Base-by-base conservation (phyloP, 2,329 filamentous ascomycete genomes). In the Rachicladosporium sp. region DNA sequence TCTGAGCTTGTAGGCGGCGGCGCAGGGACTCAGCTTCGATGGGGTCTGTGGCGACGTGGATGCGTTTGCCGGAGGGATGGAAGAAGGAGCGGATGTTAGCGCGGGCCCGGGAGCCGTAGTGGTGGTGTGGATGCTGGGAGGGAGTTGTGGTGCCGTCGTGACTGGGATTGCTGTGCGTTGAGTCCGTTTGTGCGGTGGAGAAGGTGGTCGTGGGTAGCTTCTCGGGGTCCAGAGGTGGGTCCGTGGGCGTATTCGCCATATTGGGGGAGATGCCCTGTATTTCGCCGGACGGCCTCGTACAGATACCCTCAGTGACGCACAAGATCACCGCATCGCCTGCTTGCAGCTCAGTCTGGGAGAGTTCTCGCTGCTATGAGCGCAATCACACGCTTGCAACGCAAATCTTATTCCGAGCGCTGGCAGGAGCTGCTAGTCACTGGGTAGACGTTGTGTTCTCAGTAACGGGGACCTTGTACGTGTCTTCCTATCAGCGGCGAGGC, bases 41-140 rank as follows among this genome's bases (percentile, higher is more conserved):
- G 1, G 75, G 75, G 1, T 62, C 65, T 3, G 68, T 57, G 5
- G 71, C 71, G 37, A 78, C 69, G 40, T 78, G 68, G 4, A 78
- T 64, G 46, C 67, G 67, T 40, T 65, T 66, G 19, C 76, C 76
- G 51, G 71, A 62, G 0, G 75, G 74, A 35, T 70, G 66, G 3
- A 70, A 51, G 43, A 78, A 72, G 43, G 76, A 69, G 13, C 68
- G 63, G 0, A 73, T 58, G 27, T 66, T 61, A 21, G 35, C 35
- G 2, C 38, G 38, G 15, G 38, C 38, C 11, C 36, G 29, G 5
- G 37, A 33, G 30, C 33, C 34, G 29, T 33, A 35, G 27, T 33
- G 30, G 12, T 33, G 39, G 10, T 37, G 30, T 7, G 23, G 23
- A 7, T 27, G 23, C 8, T 27, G 23, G 23, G 23, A 27, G 23